phyloP scores from a whole-genome alignment of 116 monocot genomes.

The Zostera marina region DNA sequence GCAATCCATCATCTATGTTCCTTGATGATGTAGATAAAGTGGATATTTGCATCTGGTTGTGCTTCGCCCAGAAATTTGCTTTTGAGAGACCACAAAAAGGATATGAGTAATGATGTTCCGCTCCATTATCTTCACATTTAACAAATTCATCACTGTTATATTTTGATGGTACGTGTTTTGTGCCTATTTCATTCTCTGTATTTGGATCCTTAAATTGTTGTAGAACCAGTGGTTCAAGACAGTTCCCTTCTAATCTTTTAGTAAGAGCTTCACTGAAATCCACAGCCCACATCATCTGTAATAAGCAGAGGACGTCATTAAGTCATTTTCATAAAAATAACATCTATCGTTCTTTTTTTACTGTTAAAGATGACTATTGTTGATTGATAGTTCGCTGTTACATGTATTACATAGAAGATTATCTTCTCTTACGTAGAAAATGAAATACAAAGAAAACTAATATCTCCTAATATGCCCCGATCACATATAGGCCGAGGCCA shows the following conservation, averaged over 20 bases:
- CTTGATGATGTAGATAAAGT: conserved; percentile 12
- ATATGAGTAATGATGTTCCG: conserved; percentile 28
- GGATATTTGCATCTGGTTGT: conserved; percentile 21
- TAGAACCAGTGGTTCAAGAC: conserved; percentile 58
- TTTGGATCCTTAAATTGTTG: conserved; percentile 15
- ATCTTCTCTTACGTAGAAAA: too few relatives aligned
- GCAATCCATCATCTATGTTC: conserved; percentile 54
- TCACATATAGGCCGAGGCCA: too few relatives aligned
- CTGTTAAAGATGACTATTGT: too few relatives aligned
- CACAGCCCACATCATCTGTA: conserved; percentile 98
- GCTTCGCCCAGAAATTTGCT: conserved; percentile 70
- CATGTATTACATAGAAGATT: too few relatives aligned
- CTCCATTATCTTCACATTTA: conserved; percentile 23
- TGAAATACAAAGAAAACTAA: too few relatives aligned
- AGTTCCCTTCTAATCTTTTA: conserved; percentile 42
- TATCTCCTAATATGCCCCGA: too few relatives aligned
- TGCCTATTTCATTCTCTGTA: conserved; percentile 26
- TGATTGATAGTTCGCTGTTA: too few relatives aligned
- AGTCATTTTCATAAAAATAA: too few relatives aligned
- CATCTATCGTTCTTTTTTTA: too few relatives aligned
- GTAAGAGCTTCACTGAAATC: conserved; percentile 77
- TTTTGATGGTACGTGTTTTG: conserved; percentile 10
- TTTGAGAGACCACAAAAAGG: conserved; percentile 82
- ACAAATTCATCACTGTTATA: conserved; percentile 17
- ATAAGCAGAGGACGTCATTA: not conserved